Percentiles rank a stretch among this genome's conserved stretches.
Conservation (phyloP, 306 rosid genomes). For the Cucumis sativus region DNA sequence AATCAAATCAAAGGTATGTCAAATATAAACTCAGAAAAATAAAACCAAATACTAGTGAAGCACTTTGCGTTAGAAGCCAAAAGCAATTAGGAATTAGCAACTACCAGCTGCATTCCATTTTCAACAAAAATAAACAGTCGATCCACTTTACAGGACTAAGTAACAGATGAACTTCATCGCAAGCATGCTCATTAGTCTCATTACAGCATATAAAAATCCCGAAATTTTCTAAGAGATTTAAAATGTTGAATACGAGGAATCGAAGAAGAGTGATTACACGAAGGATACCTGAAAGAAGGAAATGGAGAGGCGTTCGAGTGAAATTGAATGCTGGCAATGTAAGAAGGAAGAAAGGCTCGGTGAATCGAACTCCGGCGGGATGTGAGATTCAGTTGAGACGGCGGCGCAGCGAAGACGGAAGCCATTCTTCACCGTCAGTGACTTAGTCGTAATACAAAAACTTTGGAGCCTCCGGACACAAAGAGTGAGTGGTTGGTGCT, state of each 20-base stretch:
- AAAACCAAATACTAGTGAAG: not conserved
- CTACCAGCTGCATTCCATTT: not conserved
- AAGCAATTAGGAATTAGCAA: not conserved
- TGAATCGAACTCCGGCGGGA: not conserved
- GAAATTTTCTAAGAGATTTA: not conserved
- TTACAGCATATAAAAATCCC: not conserved
- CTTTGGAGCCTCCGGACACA: not conserved
- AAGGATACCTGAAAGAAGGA: constrained; percentile 1
- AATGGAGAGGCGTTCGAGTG: not conserved
- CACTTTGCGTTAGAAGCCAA: not conserved
- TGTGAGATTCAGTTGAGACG: not conserved
- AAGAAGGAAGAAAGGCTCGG: not conserved
- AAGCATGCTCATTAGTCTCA: not conserved
- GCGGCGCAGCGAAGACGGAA: not conserved
- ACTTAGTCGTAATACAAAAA: not conserved
- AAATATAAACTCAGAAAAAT: not conserved
- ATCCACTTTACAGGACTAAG: not conserved
- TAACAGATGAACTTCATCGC: not conserved
- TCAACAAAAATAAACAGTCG: not conserved
- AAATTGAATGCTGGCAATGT: not conserved
- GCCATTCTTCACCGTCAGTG: not conserved
- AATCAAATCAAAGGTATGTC: not conserved
- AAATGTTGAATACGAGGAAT: not conserved
- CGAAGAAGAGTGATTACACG: not conserved
- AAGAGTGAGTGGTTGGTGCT: not conserved